Evolutionary conservation across 176 grass and related monocot genomes (phyloP).

Genomic region (bread wheat (Triticum aestivum)): DNA sequence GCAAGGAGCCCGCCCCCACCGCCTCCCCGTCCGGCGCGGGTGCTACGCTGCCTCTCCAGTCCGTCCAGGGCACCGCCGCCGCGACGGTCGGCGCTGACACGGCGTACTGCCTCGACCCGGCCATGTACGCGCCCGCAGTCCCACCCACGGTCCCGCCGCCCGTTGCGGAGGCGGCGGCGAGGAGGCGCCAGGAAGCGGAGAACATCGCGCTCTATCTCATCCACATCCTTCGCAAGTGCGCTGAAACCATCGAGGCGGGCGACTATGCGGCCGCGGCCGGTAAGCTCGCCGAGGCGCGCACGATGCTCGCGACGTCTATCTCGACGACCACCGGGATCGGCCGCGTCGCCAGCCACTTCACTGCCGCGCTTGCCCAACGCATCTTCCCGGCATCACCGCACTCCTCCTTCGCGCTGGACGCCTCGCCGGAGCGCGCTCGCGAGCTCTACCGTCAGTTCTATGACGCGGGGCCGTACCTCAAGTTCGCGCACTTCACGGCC

Average conservation of each 20-base stretch:
- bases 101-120: background rate
- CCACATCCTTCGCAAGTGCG: constrained; percentile 48
- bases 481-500: constrained; percentile 71
- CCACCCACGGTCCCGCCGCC: background rate
- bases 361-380: constrained; percentile 51
- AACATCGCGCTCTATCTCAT: constrained; percentile 34
- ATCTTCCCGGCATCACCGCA: constrained; percentile 33
- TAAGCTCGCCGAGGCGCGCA: constrained; percentile 31
- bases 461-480: constrained; percentile 62
- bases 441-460: constrained; percentile 59
- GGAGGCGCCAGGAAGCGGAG: constrained; percentile 13
- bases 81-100: background rate
- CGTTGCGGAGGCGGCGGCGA: background rate
- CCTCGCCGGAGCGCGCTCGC: background rate
- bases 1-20: background rate
- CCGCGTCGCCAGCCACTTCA: constrained; percentile 61
- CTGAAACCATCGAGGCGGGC: constrained; percentile 34
- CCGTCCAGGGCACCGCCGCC: background rate
- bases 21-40: background rate
- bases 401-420: background rate
- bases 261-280: constrained; percentile 29
- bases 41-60: background rate
- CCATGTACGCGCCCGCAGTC: background rate
- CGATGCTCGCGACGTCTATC: constrained; percentile 4
- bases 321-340: constrained; percentile 49